Evolutionary conservation across 148 eudicot genomes (phyloP).

Genomic region (Rhododendron henanense): DNA sequence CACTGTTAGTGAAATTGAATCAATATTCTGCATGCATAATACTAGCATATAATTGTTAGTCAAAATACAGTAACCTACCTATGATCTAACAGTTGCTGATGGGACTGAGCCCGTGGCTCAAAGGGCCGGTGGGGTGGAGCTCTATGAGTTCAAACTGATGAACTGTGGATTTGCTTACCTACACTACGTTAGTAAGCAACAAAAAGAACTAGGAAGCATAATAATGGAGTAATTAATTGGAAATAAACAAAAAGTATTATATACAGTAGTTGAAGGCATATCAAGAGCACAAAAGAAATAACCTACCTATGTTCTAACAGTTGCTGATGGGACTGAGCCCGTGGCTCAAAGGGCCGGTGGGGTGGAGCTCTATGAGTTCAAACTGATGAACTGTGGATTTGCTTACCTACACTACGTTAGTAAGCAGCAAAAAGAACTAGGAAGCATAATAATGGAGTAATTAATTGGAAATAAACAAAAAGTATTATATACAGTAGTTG

Average conservation of each 20-base stretch:
- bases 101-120: constrained; percentile 41
- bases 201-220: not conserved
- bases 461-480: not conserved
- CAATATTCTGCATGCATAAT: constrained; percentile 1
- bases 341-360: constrained; percentile 33
- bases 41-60: constrained; percentile 12
- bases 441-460: constrained; percentile 8
- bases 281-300: constrained; percentile 29
- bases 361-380: constrained; percentile 24
- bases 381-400: constrained; percentile 9
- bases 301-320: constrained; percentile 18
- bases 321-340: constrained; percentile 28
- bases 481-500: constrained; percentile 36
- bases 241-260: constrained; percentile 5
- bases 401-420: not conserved
- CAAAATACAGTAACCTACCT: constrained; percentile 22
- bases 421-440: not conserved
- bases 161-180: constrained; percentile 10
- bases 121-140: constrained; percentile 24
- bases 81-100: constrained; percentile 10
- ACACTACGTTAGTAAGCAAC: not conserved
- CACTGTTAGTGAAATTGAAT: constrained; percentile 3
- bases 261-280: constrained; percentile 45
- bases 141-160: constrained; percentile 16
- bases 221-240: constrained; percentile 4